Conservation (phyloP, 768 basidiomycete species). For the Tulasnella sp. region DNA sequence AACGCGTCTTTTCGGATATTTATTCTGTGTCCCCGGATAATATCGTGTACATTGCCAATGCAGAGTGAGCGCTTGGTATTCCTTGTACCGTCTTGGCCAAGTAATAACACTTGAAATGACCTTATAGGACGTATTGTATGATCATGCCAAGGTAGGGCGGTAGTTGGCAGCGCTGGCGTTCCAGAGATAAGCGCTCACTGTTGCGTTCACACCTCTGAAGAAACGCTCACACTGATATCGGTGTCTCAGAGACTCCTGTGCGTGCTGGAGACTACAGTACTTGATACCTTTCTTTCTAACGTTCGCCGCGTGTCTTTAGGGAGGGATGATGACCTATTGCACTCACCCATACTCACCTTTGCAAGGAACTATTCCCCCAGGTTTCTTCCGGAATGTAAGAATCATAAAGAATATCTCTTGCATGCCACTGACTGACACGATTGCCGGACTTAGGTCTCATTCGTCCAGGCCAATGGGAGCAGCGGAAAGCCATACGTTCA, state of each 20-base stretch:
- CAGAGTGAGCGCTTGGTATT: conserved; percentile 10
- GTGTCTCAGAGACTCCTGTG: conserved; percentile 23
- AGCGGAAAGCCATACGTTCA: conserved; percentile 14
- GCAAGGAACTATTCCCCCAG: conserved; percentile 8
- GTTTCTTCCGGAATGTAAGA: conserved; percentile 16
- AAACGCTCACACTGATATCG: conserved; percentile 16
- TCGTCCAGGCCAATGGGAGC: not conserved
- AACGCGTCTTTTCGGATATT: not conserved
- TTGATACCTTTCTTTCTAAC: not conserved
- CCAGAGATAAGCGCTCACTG: not conserved
- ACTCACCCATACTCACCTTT: not conserved
- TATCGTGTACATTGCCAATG: conserved; percentile 23
- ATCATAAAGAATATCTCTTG: too few species aligned
- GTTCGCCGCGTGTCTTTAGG: not conserved
- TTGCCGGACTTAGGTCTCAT: not conserved
- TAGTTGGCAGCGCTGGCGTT: not conserved
- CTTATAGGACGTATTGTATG: conserved; percentile 27
- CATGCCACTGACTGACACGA: not conserved
- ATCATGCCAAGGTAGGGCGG: conserved; percentile 27
- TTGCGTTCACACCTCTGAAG: not conserved
- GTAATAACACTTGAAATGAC: not conserved
- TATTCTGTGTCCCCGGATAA: not conserved
- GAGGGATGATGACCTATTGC: conserved; percentile 24
- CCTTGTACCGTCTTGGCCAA: not conserved
- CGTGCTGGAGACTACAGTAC: not conserved